These are phyloP conservation scores for Nannochloropsis granulata DNA, from an alignment of 108 stramenopile genomes.

Conservation along the genomic window DNA sequence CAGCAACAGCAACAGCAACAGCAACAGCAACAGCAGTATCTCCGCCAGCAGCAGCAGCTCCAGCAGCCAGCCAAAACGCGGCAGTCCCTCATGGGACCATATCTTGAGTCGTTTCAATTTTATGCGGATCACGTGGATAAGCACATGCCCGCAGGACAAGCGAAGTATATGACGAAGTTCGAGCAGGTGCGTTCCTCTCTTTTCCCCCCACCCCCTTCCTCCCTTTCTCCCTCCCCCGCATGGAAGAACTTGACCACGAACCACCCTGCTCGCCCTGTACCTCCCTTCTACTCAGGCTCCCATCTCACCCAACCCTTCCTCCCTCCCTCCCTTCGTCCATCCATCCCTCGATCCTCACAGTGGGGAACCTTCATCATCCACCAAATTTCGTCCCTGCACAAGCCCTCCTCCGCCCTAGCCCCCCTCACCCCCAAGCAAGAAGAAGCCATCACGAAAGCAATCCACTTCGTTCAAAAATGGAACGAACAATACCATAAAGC, in stretches of 20 bases:
- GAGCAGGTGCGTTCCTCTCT: not conserved
- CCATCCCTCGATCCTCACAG: not conserved
- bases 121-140: not conserved
- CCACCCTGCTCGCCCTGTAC: not conserved
- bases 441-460: not conserved
- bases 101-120: not conserved
- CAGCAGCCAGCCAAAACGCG: not conserved
- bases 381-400: not conserved
- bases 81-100: not conserved
- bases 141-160: not conserved
- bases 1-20: not conserved
- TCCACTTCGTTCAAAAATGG: not conserved
- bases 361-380: not conserved
- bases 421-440: not conserved
- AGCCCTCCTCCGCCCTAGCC: not conserved
- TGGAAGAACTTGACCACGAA: not conserved
- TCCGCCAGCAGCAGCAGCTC: not conserved
- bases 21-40: not conserved
- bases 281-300: not conserved
- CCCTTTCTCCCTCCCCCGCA: not conserved
- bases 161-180: not conserved
- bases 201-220: no score
- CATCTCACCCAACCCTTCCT: not conserved
- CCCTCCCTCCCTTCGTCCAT: not conserved
- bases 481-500: not conserved